Base-by-base conservation (phyloP, 2,329 filamentous ascomycete genomes). In the Gaeumannomyces tritici region DNA sequence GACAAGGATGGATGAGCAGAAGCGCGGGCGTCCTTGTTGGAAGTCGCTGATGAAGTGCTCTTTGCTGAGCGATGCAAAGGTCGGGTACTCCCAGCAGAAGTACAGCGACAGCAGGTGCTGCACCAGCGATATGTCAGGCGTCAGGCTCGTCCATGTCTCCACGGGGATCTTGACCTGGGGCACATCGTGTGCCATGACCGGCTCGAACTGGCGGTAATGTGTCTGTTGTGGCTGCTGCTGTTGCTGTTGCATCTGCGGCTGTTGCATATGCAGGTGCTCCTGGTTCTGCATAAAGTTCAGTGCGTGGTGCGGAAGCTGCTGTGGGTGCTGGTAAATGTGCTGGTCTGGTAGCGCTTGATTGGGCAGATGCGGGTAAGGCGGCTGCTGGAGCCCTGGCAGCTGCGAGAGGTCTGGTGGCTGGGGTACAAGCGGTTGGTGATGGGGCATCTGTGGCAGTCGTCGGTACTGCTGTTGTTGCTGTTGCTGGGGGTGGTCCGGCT, bases 41-140 rank as follows among this genome's bases (percentile, higher is more conserved):
- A 89, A 89, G 71, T 90, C 88, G 61, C 79, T 79, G 63, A 88
- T 75, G 67, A 90, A 91, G 68, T 88, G 83, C 67, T 89, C 86
- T 69, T 89, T 87, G 69, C 86, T 89, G 57, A 91, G 80, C 2
- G 89, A 84, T 4, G 87, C 84, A 73, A 90, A 90, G 15, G 88
- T 90, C 3, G 89, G 87, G 70, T 91, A 90, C 66, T 89, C 84
- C 83, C 88, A 91, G 75, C 86, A 89, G 66, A 90, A 90, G 73
- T 90, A 90, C 35, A 89, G 75, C 0, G 82, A 79, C 61, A 90
- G 73, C 12, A 90, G 76, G 67, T 87, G 85, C 64, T 86, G 79
- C 1, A 90, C 83, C 33, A 90, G 78, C 15, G 71, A 74, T 15
- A 76, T 68, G 66, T 90, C 86, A 3, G 72, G 69, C 2, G 86